phyloP scores from a whole-genome alignment of 768 basidiomycete genomes.

The Phlegmacium glaucopus region DNA sequence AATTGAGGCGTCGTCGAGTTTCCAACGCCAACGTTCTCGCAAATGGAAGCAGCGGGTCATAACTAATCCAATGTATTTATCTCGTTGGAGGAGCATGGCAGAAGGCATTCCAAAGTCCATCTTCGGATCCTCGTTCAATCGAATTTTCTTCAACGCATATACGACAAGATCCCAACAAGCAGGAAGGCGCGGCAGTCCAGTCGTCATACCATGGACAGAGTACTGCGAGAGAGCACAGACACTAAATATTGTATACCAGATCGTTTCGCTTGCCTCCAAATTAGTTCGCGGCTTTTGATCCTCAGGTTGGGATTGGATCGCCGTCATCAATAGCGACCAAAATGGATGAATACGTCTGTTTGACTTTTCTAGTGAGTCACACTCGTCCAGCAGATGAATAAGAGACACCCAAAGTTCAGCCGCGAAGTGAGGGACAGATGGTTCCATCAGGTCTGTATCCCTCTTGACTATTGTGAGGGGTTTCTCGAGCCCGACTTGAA shows the following conservation, averaged over 20 bases:
- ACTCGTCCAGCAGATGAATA: constrained; percentile 49
- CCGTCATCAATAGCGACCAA: constrained; percentile 41
- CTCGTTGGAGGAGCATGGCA: constrained; percentile 48
- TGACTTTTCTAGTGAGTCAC: constrained; percentile 10
- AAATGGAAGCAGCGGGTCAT: constrained; percentile 73
- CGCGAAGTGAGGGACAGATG: constrained; percentile 36
- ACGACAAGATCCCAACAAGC: constrained; percentile 67
- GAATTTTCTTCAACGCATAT: constrained; percentile 55
- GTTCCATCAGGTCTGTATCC: constrained; percentile 31
- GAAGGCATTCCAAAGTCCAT: constrained; percentile 36
- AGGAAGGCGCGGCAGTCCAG: constrained; percentile 33
- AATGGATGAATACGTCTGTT: constrained; percentile 30
- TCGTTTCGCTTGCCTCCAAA: constrained; percentile 53
- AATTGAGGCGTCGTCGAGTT: constrained; percentile 47
- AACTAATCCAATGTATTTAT: constrained; percentile 68
- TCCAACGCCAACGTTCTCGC: constrained; percentile 77
- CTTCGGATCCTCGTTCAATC: constrained; percentile 39
- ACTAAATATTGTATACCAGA: constrained; percentile 71
- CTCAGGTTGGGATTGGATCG: constrained; percentile 23
- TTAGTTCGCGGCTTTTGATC: constrained; percentile 14
- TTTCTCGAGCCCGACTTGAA: constrained; percentile 49
- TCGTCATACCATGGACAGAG: constrained; percentile 45
- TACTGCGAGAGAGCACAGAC: constrained; percentile 80
- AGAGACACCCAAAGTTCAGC: constrained; percentile 76
- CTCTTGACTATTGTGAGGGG: constrained; percentile 38